Base-by-base conservation (phyloP, 2,329 filamentous ascomycete species). In the Nemania sp. region DNA sequence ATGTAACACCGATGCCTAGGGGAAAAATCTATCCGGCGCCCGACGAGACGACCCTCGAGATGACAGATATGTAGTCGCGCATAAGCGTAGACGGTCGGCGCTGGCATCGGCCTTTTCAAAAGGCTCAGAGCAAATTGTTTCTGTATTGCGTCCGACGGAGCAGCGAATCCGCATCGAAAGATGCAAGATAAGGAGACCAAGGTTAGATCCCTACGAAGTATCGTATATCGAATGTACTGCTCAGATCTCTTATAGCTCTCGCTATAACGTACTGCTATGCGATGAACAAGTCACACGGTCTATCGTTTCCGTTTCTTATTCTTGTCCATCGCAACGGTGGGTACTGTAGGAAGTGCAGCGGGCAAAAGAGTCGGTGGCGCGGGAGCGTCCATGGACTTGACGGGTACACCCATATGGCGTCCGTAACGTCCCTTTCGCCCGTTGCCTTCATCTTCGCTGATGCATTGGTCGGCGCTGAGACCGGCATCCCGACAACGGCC, bases 391-490 rank as follows among this genome's bases (percentile, higher is more conserved):
- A 84, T 80, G 60, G 83, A 83, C 73, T 83, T 83, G 70, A 87
- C 80, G 54, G 86, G 85, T 40, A 89, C 86, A 59, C 86, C 86
- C 86, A 89, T 89, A 74, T 89, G 86, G 65, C 86, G 84, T 69
- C 86, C 86, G 73, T 97, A 98, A 59, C 95, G 89, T 65, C 95
- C 95, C 77, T 97, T 98, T 72, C 95, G 90, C 66, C 94, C 95
- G 75, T 98, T 98, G 66, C 92, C 92, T 77, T 99, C 95, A 70
- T 99, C 95, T 77, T 99, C 95, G 76, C 93, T 97, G 76, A 99
- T 87, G 76, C 95, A 99, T 66, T 94, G 91, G 68, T 98, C 95
- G 61, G 92, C 87, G 59, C 90, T 90, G 69, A 99, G 91, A 18
- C 95, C 95, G 45, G 95, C 95, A 78, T 99, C 95, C 75, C 92